Base-by-base conservation (phyloP, 2,329 filamentous ascomycete species). In the Macrophomina tecta region DNA sequence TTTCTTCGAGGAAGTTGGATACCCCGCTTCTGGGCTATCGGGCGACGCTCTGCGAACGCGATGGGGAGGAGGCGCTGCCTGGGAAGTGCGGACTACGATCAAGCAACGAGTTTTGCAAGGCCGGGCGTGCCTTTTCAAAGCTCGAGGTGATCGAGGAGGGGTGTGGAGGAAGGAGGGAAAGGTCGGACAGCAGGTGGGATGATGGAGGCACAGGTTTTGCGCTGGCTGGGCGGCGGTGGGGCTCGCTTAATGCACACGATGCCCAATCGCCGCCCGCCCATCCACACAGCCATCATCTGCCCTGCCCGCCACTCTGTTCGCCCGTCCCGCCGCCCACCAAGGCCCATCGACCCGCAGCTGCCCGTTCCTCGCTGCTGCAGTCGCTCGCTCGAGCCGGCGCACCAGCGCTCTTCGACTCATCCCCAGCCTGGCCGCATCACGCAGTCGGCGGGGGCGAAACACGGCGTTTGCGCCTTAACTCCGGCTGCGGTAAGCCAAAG, bases 191-290 rank as follows among this genome's bases (percentile, higher is more conserved):
- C 53, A 30, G 64, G 64, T 66, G 64, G 64, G 64, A 66, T 66
- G 63, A 55, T 58, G 58, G 56, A 61, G 56, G 56, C 56, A 61
- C 56, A 65, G 64, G 64, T 66, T 66, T 66, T 66, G 55, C 64
- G 64, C 53, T 66, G 63, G 52, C 64, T 51, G 53, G 46, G 64
- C 45, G 64, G 52, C 53, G 55, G 64, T 66, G 63, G 53, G 64
- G 53, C 55, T 66, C 53, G 64, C 64, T 64, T 52, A 64, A 64
- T 42, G 28, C 38, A 12, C 61, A 32, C 49, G 61, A 53, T 64
- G 58, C 58, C 58, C 58, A 62, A 62, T 62, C 16, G 58, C 8
- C 36, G 30, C 34, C 11, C 32, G 46, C 34, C 46, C 53, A 42
- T 53, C 61, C 61, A 42, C 49, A 32, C 34, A 51, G 32, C 42